Base-by-base conservation (phyloP, 306 rosid genomes). In the Rubus parviflorus region DNA sequence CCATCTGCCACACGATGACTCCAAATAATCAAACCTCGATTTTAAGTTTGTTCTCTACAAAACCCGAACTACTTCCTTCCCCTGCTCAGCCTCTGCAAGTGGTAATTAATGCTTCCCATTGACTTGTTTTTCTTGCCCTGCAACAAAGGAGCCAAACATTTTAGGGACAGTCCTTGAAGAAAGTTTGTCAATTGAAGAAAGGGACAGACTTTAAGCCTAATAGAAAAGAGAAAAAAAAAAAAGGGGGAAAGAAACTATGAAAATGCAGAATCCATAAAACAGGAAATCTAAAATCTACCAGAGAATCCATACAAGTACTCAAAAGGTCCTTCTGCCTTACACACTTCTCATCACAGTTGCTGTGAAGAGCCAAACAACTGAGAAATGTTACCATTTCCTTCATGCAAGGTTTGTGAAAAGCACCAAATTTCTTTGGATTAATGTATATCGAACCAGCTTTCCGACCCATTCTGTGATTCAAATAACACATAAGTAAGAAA, bases 41-140 rank as follows among this genome's bases (percentile, higher is more conserved):
- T 70, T 72, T 54, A 30, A 72, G 53, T 7, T 73, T 12, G 49
- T 68, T 65, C 56, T 75, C 58, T 41, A 68, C 65, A 68, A 80
- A 74, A 41, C 42, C 49, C 71, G 81, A 62, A 74, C 83, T 91
- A 93, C 83, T 91, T 91, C 83, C 90, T 87, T 87, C 97, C 97
- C 76, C 87, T 85, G 82, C 42, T 88, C 63, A 94, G 93, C 94
- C 97, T 94, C 89, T 90, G 97, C 86, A 92, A 76, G 68, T 94
- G 96, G 82, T 90, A 94, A 84, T 94, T 94, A 83, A 94, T 61
- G 83, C 92, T 90, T 77, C 98, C 96, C 97, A 87, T 82, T 54
- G 91, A 81, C 78, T 85, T 84, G 79, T 86, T 92, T 74, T 82
- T 85, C 65, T 74, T 87, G 62, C 90, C 76, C 98, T 94, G 96